These are phyloP conservation scores for Rhodamnia argentea DNA, from an alignment of 345 rosid species.

Conservation along the genomic window DNA sequence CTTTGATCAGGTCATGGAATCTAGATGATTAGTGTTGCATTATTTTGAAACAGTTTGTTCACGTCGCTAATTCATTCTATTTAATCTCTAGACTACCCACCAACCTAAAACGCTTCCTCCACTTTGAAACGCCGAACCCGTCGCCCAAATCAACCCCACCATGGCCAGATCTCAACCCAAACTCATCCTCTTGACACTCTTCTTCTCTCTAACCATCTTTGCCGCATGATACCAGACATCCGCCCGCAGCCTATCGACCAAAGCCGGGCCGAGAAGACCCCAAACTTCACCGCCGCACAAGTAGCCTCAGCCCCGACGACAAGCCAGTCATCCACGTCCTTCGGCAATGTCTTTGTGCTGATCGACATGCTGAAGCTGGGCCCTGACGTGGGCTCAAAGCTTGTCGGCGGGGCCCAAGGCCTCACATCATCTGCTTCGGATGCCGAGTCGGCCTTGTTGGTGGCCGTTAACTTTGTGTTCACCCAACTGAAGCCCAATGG, in stretches of 20 bases:
- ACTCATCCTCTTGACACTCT: background rate
- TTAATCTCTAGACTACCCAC: too few species aligned
- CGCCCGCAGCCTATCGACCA: background rate
- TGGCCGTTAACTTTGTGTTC: constrained; percentile 21
- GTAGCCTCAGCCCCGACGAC: background rate
- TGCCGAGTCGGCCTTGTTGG: constrained; percentile 1
- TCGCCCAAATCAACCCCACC: background rate
- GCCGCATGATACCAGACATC: background rate
- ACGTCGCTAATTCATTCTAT: background rate
- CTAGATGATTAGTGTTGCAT: background rate
- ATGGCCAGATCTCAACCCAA: background rate
- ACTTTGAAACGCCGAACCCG: background rate
- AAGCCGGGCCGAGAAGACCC: background rate
- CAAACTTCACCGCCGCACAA: background rate
- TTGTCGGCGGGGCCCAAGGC: constrained; percentile 9
- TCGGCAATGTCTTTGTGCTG: constrained; percentile 3
- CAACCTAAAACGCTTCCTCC: background rate
- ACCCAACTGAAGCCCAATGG: constrained; percentile 18
- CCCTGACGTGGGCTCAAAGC: constrained; percentile 6
- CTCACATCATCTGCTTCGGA: constrained; percentile 6
- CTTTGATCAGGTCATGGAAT: background rate
- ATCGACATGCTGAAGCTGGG: constrained; percentile 12
- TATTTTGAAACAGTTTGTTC: background rate
- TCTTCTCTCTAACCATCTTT: background rate
- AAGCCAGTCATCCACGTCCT: background rate